A percentile compares a stretch with the other conserved stretches of the same genome.
Evolutionary conservation across 805 yeast species (phyloP).

Genomic region (Candida broadrunensis): DNA sequence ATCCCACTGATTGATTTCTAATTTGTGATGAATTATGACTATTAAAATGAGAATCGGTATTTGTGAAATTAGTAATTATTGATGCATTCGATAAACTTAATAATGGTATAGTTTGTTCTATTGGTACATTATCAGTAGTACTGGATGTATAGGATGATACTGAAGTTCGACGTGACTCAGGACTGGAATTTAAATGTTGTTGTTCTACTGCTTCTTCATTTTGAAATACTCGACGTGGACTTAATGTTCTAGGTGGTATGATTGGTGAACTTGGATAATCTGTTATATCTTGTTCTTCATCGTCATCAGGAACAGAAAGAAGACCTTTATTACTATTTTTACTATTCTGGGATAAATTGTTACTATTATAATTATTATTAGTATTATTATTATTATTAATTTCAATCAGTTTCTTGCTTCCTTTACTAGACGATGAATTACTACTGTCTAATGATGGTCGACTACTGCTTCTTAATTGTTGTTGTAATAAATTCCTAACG

Average conservation of each 20-base stretch:
- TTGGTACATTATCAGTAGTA: slow-evolving; percentile 11
- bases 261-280: slow-evolving; percentile 14
- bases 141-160: slow-evolving; percentile 10
- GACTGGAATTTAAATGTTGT: background rate
- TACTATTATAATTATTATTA: background rate
- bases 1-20: slow-evolving; percentile 22
- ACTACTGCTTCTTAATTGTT: background rate
- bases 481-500: background rate
- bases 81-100: slow-evolving; percentile 24
- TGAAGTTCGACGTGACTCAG: slow-evolving; percentile 17
- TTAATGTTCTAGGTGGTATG: slow-evolving; percentile 2
- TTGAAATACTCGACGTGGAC: background rate
- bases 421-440: background rate
- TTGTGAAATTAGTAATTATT: slow-evolving; percentile 3
- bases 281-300: slow-evolving; percentile 15
- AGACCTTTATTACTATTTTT: background rate
- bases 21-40: slow-evolving; percentile 5
- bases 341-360: background rate
- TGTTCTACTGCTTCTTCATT: background rate
- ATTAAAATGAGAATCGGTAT: background rate
- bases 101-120: slow-evolving; percentile 31
- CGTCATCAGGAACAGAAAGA: background rate
- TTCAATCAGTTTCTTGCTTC: background rate
- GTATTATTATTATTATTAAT: background rate
- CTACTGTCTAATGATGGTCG: background rate